A percentile compares a stretch with the other conserved stretches of the same genome.
phyloP scores from a whole-genome alignment of 345 rosid species.

The Hypericum androsaemum region DNA sequence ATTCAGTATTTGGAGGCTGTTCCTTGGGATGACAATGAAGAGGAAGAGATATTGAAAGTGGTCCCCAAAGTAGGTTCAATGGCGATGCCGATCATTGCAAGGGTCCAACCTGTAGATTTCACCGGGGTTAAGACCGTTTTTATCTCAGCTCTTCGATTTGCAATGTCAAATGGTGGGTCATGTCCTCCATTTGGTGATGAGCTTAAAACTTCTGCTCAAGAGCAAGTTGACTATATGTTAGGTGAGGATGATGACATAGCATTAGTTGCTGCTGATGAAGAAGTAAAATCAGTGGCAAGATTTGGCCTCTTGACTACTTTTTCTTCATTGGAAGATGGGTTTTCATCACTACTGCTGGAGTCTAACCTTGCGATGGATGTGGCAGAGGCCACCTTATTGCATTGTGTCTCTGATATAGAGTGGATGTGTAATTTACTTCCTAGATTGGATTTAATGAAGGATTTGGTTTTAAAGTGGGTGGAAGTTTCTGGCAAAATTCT shows the following conservation, averaged over 20 bases:
- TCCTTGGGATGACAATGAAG: slow-evolving; percentile 48
- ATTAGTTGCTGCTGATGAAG: slow-evolving; percentile 48
- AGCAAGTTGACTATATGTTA: slow-evolving; percentile 85
- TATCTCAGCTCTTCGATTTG: slow-evolving; percentile 65
- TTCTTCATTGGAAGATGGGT: slow-evolving; percentile 39
- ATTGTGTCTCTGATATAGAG: slow-evolving; percentile 44
- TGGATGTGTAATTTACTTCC: slow-evolving; percentile 79
- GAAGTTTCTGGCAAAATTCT: slow-evolving; percentile 46
- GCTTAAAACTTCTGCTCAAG: slow-evolving; percentile 76
- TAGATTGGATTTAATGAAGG: slow-evolving; percentile 70
- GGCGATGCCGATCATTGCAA: slow-evolving; percentile 48
- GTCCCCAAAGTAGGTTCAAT: slow-evolving; percentile 30
- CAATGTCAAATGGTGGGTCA: slow-evolving; percentile 46
- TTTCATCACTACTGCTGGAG: slow-evolving; percentile 39
- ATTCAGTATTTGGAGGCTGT: slow-evolving; percentile 44
- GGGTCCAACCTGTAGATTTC: slow-evolving; percentile 41
- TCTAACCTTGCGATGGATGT: slow-evolving; percentile 22
- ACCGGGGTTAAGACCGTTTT: slow-evolving; percentile 52
- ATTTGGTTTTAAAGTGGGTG: slow-evolving; percentile 61
- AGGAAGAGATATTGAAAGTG: slow-evolving; percentile 36
- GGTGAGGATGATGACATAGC: slow-evolving; percentile 53
- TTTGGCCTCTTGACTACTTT: slow-evolving; percentile 43
- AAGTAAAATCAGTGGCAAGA: slow-evolving; percentile 52
- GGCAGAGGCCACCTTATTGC: slow-evolving; percentile 31
- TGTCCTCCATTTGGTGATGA: slow-evolving; percentile 52